These are phyloP conservation scores for Ustilaginoidea virens DNA, from an alignment of 2,329 filamentous ascomycete genomes.

Conservation along the genomic window DNA sequence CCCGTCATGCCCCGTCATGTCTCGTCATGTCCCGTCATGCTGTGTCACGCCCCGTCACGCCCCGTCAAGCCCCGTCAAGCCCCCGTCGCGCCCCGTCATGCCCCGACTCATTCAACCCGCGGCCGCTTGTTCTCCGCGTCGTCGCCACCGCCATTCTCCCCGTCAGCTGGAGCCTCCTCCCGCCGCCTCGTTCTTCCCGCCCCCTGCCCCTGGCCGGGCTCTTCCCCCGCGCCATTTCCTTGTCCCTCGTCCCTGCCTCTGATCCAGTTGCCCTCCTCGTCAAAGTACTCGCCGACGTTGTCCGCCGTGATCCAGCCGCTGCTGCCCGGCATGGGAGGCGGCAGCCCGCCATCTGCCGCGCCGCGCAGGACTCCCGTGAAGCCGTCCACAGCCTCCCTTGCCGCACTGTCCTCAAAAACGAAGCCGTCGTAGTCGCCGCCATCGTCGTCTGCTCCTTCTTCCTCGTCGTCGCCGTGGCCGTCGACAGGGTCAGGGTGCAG, in stretches of 20 bases:
- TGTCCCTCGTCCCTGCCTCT: conserved; percentile 23
- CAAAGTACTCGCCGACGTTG: conserved; percentile 74
- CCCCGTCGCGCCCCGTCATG: not conserved
- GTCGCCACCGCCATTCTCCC: conserved; percentile 26
- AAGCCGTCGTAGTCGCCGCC: conserved; percentile 35
- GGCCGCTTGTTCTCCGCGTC: conserved; percentile 31
- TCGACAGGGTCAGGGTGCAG: conserved; percentile 56
- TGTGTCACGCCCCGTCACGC: too few relatives aligned
- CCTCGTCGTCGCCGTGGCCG: conserved; percentile 40
- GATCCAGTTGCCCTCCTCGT: conserved; percentile 68
- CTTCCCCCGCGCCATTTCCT: conserved; percentile 11
- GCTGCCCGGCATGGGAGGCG: conserved; percentile 57
- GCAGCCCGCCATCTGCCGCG: conserved; percentile 32
- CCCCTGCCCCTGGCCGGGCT: conserved; percentile 30
- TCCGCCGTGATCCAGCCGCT: conserved; percentile 83
- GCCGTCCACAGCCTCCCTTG: conserved; percentile 39
- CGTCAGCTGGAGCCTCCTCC: conserved; percentile 36
- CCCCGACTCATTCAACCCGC: conserved; percentile 23
- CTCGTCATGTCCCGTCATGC: too few relatives aligned
- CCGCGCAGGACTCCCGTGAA: conserved; percentile 39
- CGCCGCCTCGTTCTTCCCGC: conserved; percentile 39
- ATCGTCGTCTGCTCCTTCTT: conserved; percentile 33
- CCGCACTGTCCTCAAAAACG: conserved; percentile 35
- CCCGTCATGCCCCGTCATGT: too few relatives aligned
- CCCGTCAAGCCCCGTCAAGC: too few relatives aligned